phyloP scores from a whole-genome alignment of 768 basidiomycete genomes.

The Xanthoconium purpureum region DNA sequence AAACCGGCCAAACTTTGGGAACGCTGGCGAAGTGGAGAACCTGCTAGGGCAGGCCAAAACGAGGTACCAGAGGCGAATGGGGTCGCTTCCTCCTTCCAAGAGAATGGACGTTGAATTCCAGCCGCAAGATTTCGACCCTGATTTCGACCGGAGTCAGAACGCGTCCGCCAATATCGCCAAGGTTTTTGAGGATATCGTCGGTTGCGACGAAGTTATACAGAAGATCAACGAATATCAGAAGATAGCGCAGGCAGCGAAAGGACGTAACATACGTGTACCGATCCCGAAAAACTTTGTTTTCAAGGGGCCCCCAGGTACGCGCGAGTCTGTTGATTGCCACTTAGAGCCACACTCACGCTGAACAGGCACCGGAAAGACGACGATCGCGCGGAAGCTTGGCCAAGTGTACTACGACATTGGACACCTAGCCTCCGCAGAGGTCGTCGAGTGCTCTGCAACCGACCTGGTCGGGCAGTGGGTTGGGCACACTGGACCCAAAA shows the following conservation, averaged over 20 bases:
- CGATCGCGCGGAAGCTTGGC: constrained; percentile 58
- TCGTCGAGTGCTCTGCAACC: constrained; percentile 65
- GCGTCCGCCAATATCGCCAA: constrained; percentile 50
- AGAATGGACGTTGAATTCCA: constrained; percentile 34
- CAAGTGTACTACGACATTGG: constrained; percentile 66
- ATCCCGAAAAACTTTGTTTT: constrained; percentile 67
- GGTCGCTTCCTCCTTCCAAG: constrained; percentile 18
- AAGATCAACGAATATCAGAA: constrained; percentile 52
- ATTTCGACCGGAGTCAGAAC: constrained; percentile 48
- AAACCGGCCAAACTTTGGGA: constrained; percentile 60
- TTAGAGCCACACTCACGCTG: neutral
- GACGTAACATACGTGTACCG: constrained; percentile 44
- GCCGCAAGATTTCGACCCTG: constrained; percentile 58
- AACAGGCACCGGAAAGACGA: constrained; percentile 63
- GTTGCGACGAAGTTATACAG: constrained; percentile 50
- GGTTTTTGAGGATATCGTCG: constrained; percentile 62
- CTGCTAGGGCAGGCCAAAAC: constrained; percentile 49
- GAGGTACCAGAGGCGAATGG: constrained; percentile 42
- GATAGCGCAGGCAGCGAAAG: constrained; percentile 44
- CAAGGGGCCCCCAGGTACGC: constrained; percentile 67
- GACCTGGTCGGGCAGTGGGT: constrained; percentile 70
- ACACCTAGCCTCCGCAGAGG: constrained; percentile 46
- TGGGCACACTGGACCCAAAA: constrained; percentile 71
- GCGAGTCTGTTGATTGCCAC: neutral
- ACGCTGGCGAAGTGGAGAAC: constrained; percentile 64